Conservation (phyloP, 2,329 filamentous ascomycete genomes). For the Cytospora mali region DNA sequence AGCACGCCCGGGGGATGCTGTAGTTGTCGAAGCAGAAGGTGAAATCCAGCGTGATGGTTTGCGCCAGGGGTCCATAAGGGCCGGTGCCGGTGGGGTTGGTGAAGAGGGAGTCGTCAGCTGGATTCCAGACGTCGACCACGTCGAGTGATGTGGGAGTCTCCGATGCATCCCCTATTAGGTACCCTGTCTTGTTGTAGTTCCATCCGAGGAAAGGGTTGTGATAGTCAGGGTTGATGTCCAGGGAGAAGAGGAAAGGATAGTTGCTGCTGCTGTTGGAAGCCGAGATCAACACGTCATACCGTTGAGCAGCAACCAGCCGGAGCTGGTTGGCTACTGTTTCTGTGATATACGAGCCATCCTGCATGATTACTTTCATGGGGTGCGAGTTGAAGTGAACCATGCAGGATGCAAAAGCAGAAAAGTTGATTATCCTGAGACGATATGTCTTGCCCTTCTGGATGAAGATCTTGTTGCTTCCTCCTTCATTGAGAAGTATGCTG, state of each 20-base stretch:
- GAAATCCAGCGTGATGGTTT: constrained; percentile 59
- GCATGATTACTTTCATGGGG: constrained; percentile 49
- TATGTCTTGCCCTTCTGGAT: constrained; percentile 49
- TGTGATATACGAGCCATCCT: constrained; percentile 46
- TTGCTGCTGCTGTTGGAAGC: constrained; percentile 41
- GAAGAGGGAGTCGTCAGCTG: constrained; percentile 65
- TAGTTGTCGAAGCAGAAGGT: constrained; percentile 63
- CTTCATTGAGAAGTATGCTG: constrained; percentile 48
- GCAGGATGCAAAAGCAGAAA: constrained; percentile 45
- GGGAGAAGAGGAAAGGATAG: constrained; percentile 46
- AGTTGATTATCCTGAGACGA: constrained; percentile 51
- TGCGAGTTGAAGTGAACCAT: constrained; percentile 49
- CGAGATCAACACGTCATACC: constrained; percentile 48
- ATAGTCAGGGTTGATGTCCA: constrained; percentile 49
- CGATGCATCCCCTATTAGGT: constrained; percentile 43
- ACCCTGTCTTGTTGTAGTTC: constrained; percentile 47
- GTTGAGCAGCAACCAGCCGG: constrained; percentile 47
- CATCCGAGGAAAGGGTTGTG: constrained; percentile 38
- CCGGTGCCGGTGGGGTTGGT: constrained; percentile 56
- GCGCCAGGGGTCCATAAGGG: constrained; percentile 55
- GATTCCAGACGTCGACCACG: constrained; percentile 44
- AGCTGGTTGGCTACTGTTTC: constrained; percentile 42
- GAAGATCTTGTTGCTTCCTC: constrained; percentile 39
- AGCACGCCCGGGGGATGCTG: constrained; percentile 61
- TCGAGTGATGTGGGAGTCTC: constrained; percentile 35